These are phyloP conservation scores for Plasmodium chabaudi DNA, from an alignment of 169 alveolate species.

Conservation along the genomic window DNA sequence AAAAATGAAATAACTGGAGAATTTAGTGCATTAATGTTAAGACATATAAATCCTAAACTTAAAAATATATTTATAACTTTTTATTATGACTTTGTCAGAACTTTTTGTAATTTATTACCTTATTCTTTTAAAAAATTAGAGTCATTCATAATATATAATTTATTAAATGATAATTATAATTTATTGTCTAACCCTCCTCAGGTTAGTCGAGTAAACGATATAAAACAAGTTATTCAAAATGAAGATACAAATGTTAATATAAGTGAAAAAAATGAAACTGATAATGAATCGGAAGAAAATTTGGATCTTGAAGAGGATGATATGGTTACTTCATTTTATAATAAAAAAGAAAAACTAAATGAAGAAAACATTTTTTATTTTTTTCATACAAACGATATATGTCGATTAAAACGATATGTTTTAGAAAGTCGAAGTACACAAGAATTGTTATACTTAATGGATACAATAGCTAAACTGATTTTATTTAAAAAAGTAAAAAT, in stretches of 20 bases:
- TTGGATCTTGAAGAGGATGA: constrained; percentile 1
- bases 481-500: constrained; percentile 54
- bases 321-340: constrained; percentile 5
- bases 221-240: too few relatives aligned
- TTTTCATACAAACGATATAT: constrained; percentile 66
- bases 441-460: constrained; percentile 39
- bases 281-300: constrained; percentile 24
- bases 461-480: constrained; percentile 44
- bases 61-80: constrained; percentile 35
- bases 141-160: constrained; percentile 37
- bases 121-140: constrained; percentile 39
- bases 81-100: constrained; percentile 42
- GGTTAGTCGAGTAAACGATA: too few relatives aligned
- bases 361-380: constrained; percentile 35
- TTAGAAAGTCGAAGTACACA: constrained; percentile 31
- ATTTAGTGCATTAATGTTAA: constrained; percentile 94
- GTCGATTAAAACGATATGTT: constrained; percentile 63
- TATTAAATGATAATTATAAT: constrained; percentile 21
- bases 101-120: constrained; percentile 26
- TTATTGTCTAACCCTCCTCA: neutral
- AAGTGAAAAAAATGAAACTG: neutral
- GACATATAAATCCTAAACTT: constrained; percentile 71
- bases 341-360: constrained; percentile 4
- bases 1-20: constrained; percentile 98
- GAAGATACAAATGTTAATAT: too few relatives aligned